phyloP scores from a whole-genome alignment of 2,329 filamentous ascomycete genomes.

The Thermomyces lanuginosus region DNA sequence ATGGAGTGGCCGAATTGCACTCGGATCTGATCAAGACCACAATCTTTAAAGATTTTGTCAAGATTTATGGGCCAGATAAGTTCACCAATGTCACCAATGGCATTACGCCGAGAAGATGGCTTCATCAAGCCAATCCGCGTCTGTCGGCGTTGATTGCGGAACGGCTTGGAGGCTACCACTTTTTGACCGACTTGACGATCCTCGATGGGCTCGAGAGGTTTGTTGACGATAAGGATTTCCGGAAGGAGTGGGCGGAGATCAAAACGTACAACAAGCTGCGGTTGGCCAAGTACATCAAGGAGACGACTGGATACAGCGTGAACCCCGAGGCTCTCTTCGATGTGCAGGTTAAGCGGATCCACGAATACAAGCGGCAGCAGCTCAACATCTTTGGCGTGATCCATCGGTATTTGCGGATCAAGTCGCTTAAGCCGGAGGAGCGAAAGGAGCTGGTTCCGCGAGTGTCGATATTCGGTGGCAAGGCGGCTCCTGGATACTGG shows the following conservation, averaged over 20 bases:
- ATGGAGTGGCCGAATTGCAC: slow-evolving; percentile 92
- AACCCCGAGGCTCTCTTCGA: slow-evolving; percentile 85
- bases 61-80: slow-evolving; percentile 87
- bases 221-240: slow-evolving; percentile 74
- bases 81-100: slow-evolving; percentile 98
- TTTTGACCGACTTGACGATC: slow-evolving; percentile 76
- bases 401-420: slow-evolving; percentile 79
- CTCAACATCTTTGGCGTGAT: slow-evolving; percentile 98
- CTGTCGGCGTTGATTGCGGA: slow-evolving; percentile 82
- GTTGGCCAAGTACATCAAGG: slow-evolving; percentile 80
- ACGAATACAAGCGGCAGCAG: slow-evolving; percentile 98
- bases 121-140: slow-evolving; percentile 91
- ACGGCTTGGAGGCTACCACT: slow-evolving; percentile 68
- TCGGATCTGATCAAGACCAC: slow-evolving; percentile 96
- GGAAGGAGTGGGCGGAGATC: slow-evolving; percentile 89
- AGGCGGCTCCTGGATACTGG: slow-evolving; percentile 97
- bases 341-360: slow-evolving; percentile 96
- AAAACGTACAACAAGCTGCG: slow-evolving; percentile 92
- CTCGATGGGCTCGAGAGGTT: slow-evolving; percentile 74
- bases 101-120: slow-evolving; percentile 87
- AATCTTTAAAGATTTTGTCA: slow-evolving; percentile 98
- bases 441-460: slow-evolving; percentile 73
- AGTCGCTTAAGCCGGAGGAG: slow-evolving; percentile 66
- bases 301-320: slow-evolving; percentile 60
- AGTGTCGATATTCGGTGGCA: slow-evolving; percentile 93